A percentile compares a stretch with the other conserved stretches of the same genome.
These are phyloP conservation scores for Herpetomonas tarakana DNA, from an alignment of 208 protist genomes.

Conservation along the genomic window DNA sequence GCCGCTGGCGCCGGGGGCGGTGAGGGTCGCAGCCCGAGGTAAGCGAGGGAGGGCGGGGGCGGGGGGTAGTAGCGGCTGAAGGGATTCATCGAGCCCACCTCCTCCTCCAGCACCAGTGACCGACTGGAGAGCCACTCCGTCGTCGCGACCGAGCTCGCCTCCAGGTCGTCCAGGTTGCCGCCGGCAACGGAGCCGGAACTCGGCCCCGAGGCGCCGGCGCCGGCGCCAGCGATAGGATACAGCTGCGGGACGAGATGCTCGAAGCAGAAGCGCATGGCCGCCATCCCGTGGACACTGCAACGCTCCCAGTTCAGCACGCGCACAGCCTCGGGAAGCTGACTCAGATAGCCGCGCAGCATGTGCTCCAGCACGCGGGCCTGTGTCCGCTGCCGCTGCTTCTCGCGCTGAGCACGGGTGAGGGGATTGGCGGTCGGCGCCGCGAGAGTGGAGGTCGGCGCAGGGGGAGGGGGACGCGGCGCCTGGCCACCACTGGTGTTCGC, in stretches of 20 bases:
- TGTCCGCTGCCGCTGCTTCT: constrained; percentile 13
- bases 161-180: constrained; percentile 24
- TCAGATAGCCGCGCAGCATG: constrained; percentile 48
- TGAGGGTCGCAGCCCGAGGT: constrained; percentile 9
- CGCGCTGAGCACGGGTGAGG: background rate
- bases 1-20: background rate
- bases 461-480: background rate
- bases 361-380: constrained; percentile 45
- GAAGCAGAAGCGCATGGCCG: constrained; percentile 57
- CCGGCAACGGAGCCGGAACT: constrained; percentile 4
- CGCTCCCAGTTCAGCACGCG: constrained; percentile 46
- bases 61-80: constrained; percentile 51
- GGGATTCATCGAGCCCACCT: constrained; percentile 67
- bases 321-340: constrained; percentile 43
- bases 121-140: constrained; percentile 35
- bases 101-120: constrained; percentile 49
- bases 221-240: constrained; percentile 8
- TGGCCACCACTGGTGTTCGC: background rate
- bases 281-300: constrained; percentile 40
- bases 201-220: constrained; percentile 8
- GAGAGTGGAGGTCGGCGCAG: background rate
- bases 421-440: background rate
- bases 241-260: constrained; percentile 12
- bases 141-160: constrained; percentile 26
- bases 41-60: constrained; percentile 27